Evolutionary conservation across 768 basidiomycete genomes (phyloP), one percentile per base, ranked within the genome.

Genomic region (Dendrothele bispora): DNA sequence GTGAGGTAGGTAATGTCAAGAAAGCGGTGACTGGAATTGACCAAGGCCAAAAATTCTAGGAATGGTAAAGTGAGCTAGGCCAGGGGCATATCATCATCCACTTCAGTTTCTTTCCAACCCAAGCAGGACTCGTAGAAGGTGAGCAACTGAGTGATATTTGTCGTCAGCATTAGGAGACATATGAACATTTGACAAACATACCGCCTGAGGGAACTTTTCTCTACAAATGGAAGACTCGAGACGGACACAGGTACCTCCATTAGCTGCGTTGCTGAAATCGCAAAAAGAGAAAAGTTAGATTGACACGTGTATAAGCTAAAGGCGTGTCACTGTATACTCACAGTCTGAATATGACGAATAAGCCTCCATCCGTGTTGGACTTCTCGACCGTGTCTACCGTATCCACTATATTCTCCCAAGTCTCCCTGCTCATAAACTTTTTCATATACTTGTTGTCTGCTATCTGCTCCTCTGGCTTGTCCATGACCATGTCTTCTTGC

Each of bases 371-470:
- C 5, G 78, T 72, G 0, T 65, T 63, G 20, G 65, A 65, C 37
- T 74, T 72, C 63, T 91, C 90, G 46, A 92, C 83, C 3, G 89
- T 92, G 58, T 90, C 87, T 32, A 92, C 72, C 0, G 64, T 61
- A 4, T 77, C 63, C 30, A 92, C 68, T 27, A 90, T 62, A 14
- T 73, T 69, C 53, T 89, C 89, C 89, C 89, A 92, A 51, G 63
- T 74, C 2, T 68, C 48, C 25, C 67, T 55, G 48, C 70, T 66
- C 73, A 77, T 76, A 53, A 79, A 81, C 36, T 73, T 67, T 44
- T 69, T 57, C 86, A 89, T 88, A 59, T 68, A 50, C 1, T 64
- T 66, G 3, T 71, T 74, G 2, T 71, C 69, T 3, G 61, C 63
- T 22, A 51, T 53, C 39, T 53, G 44, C 35, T 60, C 52, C 12